Conservation (phyloP, 192 early-diverging fungal genomes). For the Coemansia sp. region DNA sequence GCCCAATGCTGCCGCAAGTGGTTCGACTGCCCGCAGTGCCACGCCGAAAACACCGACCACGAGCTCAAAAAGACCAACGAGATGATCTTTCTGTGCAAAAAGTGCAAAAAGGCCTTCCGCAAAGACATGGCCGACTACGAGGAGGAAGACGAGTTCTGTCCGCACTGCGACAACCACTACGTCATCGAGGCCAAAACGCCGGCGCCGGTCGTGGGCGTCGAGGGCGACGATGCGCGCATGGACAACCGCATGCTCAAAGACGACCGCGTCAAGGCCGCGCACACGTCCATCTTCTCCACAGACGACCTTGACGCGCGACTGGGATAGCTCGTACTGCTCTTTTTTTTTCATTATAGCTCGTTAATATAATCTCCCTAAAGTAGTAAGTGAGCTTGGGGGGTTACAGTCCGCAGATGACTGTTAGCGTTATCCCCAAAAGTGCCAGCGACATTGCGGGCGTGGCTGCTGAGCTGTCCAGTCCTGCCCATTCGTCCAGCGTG, state of each 20-base stretch:
- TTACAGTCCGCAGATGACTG: not conserved
- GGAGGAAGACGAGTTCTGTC: conserved; percentile 95
- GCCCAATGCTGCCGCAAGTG: conserved; percentile 92
- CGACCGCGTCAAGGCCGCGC: conserved; percentile 41
- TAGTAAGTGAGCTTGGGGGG: too few relatives aligned
- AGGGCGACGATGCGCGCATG: conserved; percentile 88
- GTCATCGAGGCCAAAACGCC: conserved; percentile 91
- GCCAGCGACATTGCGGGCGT: conserved; percentile 40
- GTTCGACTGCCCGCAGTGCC: conserved; percentile 98
- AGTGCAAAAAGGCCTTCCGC: conserved; percentile 97
- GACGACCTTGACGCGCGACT: conserved; percentile 39
- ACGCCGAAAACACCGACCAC: conserved; percentile 77
- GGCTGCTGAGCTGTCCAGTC: conserved; percentile 28
- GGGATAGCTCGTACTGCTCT: conserved; percentile 28
- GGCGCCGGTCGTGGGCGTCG: conserved; percentile 78
- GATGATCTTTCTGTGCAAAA: conserved; percentile 97
- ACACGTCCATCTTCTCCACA: conserved; percentile 29
- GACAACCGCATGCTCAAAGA: conserved; percentile 63
- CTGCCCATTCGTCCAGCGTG: conserved; percentile 31
- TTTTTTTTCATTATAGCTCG: too few relatives aligned
- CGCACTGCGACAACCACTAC: conserved; percentile 97
- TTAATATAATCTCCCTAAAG: too few relatives aligned
- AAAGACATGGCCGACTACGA: conserved; percentile 87
- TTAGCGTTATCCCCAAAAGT: conserved; percentile 24
- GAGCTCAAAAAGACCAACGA: conserved; percentile 75